Conservation (phyloP, 768 basidiomycete species). For the Russula abietina region DNA sequence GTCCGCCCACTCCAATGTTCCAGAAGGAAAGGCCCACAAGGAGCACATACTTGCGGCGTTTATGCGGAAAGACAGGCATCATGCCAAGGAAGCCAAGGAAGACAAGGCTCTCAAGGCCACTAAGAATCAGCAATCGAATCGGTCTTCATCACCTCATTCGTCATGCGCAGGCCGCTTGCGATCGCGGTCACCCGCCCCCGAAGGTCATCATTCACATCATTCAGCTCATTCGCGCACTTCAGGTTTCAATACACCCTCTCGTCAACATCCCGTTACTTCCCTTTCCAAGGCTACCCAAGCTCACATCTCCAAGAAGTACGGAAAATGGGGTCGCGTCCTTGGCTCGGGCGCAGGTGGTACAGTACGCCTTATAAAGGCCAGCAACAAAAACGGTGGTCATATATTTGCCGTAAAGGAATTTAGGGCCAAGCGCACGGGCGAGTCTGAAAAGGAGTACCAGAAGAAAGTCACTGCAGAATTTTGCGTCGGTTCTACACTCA, state of each 20-base stretch:
- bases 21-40: conserved; percentile 25
- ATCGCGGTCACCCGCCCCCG: background rate
- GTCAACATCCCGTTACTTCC: conserved; percentile 44
- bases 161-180: conserved; percentile 3
- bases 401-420: conserved; percentile 98
- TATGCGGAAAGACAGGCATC: conserved; percentile 32
- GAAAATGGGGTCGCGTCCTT: conserved; percentile 95
- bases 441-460: conserved; percentile 96
- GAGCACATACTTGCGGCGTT: conserved; percentile 32
- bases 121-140: conserved; percentile 14
- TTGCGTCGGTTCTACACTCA: conserved; percentile 90
- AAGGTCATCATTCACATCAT: conserved; percentile 15
- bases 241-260: conserved; percentile 15
- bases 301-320: conserved; percentile 96
- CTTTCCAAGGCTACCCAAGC: conserved; percentile 81
- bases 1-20: background rate
- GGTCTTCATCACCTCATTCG: conserved; percentile 29
- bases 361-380: conserved; percentile 89
- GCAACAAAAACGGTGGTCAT: conserved; percentile 69
- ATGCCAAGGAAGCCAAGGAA: conserved; percentile 30
- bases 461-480: conserved; percentile 99
- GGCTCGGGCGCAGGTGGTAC: conserved; percentile 98
- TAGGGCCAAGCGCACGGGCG: conserved; percentile 79
- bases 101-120: conserved; percentile 24
- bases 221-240: conserved; percentile 13